Conservation (phyloP, 2,329 filamentous ascomycete genomes). For the Fusarium circinatum region DNA sequence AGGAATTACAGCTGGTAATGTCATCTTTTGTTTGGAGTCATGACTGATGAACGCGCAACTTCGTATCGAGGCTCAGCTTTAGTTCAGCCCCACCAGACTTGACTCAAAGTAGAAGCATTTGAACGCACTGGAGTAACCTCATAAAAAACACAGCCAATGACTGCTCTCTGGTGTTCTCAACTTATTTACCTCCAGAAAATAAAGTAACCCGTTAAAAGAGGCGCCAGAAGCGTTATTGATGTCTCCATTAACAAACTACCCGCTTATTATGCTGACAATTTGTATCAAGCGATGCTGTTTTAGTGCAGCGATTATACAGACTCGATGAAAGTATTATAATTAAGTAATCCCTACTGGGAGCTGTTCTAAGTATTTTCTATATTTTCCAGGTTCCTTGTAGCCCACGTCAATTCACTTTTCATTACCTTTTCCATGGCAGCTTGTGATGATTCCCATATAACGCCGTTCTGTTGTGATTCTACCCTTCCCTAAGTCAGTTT, state of each 20-base stretch:
- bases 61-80: background rate
- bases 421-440: background rate
- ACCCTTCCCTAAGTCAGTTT: background rate
- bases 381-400: too few species aligned
- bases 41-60: background rate
- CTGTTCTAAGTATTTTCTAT: background rate
- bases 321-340: background rate
- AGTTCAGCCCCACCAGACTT: background rate
- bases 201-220: background rate
- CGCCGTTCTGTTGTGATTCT: background rate
- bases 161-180: background rate
- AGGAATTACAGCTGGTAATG: fast-evolving
- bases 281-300: background rate
- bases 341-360: background rate
- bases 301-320: fast-evolving
- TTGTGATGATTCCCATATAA: fast-evolving
- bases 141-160: background rate
- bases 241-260: fast-evolving
- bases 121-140: conserved; percentile 6
- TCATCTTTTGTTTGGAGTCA: fast-evolving
- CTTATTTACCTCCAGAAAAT: background rate
- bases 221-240: background rate
- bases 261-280: background rate
- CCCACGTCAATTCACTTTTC: background rate
- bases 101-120: conserved; percentile 18